Evolutionary conservation across 169 alveolate genomes (phyloP).

Genomic region (Eimeria necatrix): DNA sequence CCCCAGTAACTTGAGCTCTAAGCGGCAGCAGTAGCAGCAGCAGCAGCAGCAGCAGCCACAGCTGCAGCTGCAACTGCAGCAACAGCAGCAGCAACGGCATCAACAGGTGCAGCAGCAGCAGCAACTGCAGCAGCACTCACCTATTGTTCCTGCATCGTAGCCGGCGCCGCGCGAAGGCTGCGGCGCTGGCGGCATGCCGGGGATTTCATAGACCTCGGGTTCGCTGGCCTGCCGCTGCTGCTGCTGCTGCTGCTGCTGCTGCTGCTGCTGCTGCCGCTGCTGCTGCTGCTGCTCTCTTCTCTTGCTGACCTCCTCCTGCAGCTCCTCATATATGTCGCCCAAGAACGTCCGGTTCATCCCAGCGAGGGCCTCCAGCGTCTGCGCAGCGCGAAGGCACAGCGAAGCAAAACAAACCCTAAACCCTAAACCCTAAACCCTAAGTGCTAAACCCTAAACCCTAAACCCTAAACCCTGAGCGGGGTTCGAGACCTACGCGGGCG

Average conservation of each 20-base stretch:
- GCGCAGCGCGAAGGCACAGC: neutral
- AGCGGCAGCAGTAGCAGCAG: neutral
- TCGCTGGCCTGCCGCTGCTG: neutral
- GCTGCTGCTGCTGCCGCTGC: slow-evolving; percentile 47
- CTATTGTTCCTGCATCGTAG: neutral
- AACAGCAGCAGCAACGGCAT: neutral
- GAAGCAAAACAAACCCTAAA: neutral
- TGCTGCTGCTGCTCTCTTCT: slow-evolving; percentile 15
- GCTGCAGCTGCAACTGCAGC: neutral
- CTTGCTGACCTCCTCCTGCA: neutral
- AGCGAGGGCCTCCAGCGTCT: slow-evolving; percentile 3
- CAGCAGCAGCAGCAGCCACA: neutral
- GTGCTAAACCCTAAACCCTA: slow-evolving; percentile 37
- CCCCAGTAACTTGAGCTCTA: neutral
- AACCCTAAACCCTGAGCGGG: neutral
- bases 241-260: slow-evolving; percentile 45
- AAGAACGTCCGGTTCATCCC: neutral
- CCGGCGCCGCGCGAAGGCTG: neutral
- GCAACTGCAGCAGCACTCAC: neutral
- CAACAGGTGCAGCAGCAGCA: neutral
- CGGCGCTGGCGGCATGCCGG: slow-evolving; percentile 1
- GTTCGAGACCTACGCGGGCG: neutral
- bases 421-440: slow-evolving; percentile 8
- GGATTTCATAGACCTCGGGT: neutral
- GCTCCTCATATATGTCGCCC: slow-evolving; percentile 20